A percentile compares a stretch with the other conserved stretches of the same genome.
phyloP scores from a whole-genome alignment of 2,329 filamentous ascomycete species.

The Hypomyces perniciosus region DNA sequence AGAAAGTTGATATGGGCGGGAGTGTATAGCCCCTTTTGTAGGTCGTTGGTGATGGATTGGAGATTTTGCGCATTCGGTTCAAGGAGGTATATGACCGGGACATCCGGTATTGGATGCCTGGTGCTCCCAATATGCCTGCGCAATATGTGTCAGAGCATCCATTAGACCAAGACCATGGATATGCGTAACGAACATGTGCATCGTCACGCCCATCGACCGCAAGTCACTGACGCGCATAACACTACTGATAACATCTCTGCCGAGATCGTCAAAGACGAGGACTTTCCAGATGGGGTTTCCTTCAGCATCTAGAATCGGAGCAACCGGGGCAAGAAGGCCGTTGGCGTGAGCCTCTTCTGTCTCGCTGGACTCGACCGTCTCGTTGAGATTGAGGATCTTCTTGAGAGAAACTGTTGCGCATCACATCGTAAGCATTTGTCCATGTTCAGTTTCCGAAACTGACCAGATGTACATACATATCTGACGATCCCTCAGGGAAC shows the following conservation, averaged over 20 bases:
- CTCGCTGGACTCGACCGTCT: constrained; percentile 54
- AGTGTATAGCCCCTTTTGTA: constrained; percentile 81
- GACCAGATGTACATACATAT: constrained; percentile 32
- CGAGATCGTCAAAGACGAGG: constrained; percentile 85
- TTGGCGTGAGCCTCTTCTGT: constrained; percentile 59
- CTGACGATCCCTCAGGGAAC: constrained; percentile 45
- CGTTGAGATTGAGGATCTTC: constrained; percentile 92
- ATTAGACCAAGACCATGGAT: not conserved
- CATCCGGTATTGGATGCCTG: constrained; percentile 88
- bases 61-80: constrained; percentile 81
- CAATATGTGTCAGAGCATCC: constrained; percentile 20
- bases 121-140: constrained; percentile 70
- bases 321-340: constrained; percentile 60
- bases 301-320: constrained; percentile 77
- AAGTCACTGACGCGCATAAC: constrained; percentile 91
- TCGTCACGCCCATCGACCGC: constrained; percentile 88
- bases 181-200: constrained; percentile 65
- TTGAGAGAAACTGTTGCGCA: constrained; percentile 70
- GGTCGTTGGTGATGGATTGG: constrained; percentile 74
- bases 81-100: constrained; percentile 92
- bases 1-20: constrained; percentile 97
- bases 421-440: not conserved
- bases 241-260: constrained; percentile 93
- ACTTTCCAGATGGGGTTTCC: constrained; percentile 98
- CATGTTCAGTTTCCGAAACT: too few species aligned